Evolutionary conservation across 2,329 filamentous ascomycete species (phyloP), one percentile per base, ranked within the genome.

Genomic region (Juglanconis oblonga): DNA sequence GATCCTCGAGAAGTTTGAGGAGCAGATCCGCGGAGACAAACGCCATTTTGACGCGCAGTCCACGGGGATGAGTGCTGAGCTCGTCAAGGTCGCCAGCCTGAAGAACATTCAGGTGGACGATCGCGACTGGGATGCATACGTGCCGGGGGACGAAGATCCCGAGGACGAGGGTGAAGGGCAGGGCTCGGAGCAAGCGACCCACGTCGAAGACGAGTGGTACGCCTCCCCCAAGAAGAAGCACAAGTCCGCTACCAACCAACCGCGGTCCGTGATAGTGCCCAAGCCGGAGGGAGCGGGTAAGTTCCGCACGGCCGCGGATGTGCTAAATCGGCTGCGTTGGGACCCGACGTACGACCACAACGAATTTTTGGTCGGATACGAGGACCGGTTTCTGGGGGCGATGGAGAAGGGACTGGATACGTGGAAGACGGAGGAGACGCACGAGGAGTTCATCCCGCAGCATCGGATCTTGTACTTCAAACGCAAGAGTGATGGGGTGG

Each of bases 371-470:
- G 77, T 88, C 52, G 85, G 84, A 1, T 88, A 87, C 65, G 80
- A 85, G 65, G 85, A 88, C 68, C 77, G 85, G 14, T 87, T 87
- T 66, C 62, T 76, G 4, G 84, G 83, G 1, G 74, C 78, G 2
- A 77, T 76, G 64, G 85, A 87, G 70, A 81, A 80, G 64, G 68
- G 76, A 1, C 70, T 87, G 5, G 79, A 79, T 55, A 72, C 76
- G 35, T 88, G 85, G 85, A 86, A 83, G 73, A 76, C 74, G 14
- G 85, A 87, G 66, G 80, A 83, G 70, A 87, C 85, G 36, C 81
- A 87, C 64, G 84, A 87, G 61, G 85, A 88, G 70, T 88, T 87
- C 66, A 87, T 88, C 58, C 86, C 86, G 6, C 83, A 87, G 71
- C 85, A 87, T 67, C 77, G 85, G 14, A 85, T 88, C 63, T 68